Evolutionary conservation across 1,284 basidiomycete species (phyloP), one percentile per base, ranked within the genome.

Genomic region (Filobasidium uniguttulatum): DNA sequence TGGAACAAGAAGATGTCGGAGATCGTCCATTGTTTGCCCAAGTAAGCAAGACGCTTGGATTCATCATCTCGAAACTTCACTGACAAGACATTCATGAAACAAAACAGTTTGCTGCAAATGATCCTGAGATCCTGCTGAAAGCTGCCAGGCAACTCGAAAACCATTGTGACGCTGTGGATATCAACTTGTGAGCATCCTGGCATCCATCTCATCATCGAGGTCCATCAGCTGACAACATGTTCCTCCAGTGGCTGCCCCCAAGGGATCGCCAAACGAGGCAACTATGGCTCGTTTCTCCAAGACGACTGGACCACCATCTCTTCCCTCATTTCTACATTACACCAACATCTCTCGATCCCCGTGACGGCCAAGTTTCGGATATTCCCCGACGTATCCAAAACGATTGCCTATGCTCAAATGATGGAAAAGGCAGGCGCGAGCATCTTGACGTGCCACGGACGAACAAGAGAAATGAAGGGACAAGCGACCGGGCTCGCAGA

Each of bases 281-380:
- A 77, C 52, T 98, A 97, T 58, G 93, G 93, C 0, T 78, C 83
- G 1, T 97, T 85, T 71, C 65, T 98, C 41, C 86, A 90, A 73
- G 91, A 97, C 55, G 88, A 97, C 48, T 96, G 90, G 90, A 80
- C 85, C 9, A 65, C 25, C n/a, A 6, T 38, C n/a, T 40, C 37
- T 22, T 19, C 37, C 23, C 20, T 19, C 37, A 5, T 20, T 14
- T 22, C 20, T 19, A 3, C 5, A 19, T n/a, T 96, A 2, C 90
- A 97, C 65, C 66, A 74, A 47, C 83, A 93, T 59, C 77, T 97
- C 3, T 75, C 77, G 0, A 73, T 96, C 10, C 93, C 94, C 0
- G 88, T 97, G 0, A 97, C 90, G 0, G 93, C 89, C 44, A 98
- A 98, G 66, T 94, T 96, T 69, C 79, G 94, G 8, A 81, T 94